Percentiles rank a stretch among this genome's conserved stretches.
Conservation (phyloP, 768 basidiomycete species). For the Lentinula boryana region DNA sequence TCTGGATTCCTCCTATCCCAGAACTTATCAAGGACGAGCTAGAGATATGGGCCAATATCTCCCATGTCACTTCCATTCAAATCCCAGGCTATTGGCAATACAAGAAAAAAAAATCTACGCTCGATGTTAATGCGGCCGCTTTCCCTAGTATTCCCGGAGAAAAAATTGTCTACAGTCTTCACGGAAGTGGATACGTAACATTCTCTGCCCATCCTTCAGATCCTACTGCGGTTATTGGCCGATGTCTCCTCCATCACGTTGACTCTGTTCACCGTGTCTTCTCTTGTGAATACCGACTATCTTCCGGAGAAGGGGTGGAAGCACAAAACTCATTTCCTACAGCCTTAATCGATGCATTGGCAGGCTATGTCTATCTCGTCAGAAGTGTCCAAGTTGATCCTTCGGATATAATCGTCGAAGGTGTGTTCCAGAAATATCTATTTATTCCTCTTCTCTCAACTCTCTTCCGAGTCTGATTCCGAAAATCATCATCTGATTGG, state of each 20-base stretch:
- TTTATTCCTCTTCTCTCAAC: too few species aligned
- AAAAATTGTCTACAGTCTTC: constrained; percentile 52
- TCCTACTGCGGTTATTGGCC: constrained; percentile 35
- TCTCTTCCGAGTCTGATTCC: background rate
- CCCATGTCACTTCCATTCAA: constrained; percentile 32
- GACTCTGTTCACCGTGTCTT: constrained; percentile 42
- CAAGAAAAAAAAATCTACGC: constrained; percentile 29
- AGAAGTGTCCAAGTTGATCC: constrained; percentile 50
- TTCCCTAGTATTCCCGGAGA: constrained; percentile 41
- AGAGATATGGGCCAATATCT: constrained; percentile 29
- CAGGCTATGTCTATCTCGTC: constrained; percentile 69
- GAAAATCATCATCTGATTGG: background rate
- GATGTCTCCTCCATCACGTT: constrained; percentile 40
- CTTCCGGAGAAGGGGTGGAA: constrained; percentile 34
- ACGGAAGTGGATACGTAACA: constrained; percentile 54
- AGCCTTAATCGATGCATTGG: constrained; percentile 69
- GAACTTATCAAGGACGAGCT: constrained; percentile 39
- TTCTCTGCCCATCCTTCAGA: constrained; percentile 54
- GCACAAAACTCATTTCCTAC: constrained; percentile 62
- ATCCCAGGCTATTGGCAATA: constrained; percentile 57
- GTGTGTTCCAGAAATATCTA: background rate
- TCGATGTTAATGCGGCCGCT: constrained; percentile 27
- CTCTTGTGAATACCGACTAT: constrained; percentile 69
- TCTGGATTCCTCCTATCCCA: constrained; percentile 41
- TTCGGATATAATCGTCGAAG: constrained; percentile 57